These are phyloP conservation scores for Pseudonectria buxi DNA, from an alignment of 2,329 filamentous ascomycete genomes.

Conservation along the genomic window DNA sequence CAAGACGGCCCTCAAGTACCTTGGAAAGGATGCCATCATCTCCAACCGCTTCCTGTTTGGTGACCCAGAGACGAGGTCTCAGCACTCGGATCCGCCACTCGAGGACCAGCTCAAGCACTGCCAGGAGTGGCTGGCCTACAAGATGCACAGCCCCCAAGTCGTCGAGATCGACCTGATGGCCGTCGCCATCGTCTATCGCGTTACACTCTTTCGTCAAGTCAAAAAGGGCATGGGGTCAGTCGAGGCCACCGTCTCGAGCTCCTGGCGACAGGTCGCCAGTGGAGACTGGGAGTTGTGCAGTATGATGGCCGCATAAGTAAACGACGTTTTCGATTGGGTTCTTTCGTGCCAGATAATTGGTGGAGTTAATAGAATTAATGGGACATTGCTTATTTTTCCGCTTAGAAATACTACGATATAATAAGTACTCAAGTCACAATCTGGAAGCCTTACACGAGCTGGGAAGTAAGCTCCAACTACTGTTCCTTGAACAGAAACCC, in stretches of 20 bases:
- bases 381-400: too few species aligned
- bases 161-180: slow-evolving; percentile 23
- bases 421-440: too few species aligned
- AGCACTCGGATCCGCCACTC: slow-evolving; percentile 21
- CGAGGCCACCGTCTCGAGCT: slow-evolving; percentile 21
- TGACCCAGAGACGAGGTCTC: slow-evolving; percentile 15
- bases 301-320: slow-evolving; percentile 18
- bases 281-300: slow-evolving; percentile 23
- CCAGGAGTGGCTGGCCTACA: slow-evolving; percentile 23
- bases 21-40: slow-evolving; percentile 21
- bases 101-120: slow-evolving; percentile 21
- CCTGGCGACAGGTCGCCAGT: slow-evolving; percentile 21
- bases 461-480: too few species aligned
- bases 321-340: slow-evolving; percentile 5
- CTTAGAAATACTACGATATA: too few species aligned
- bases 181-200: slow-evolving; percentile 18
- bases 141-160: slow-evolving; percentile 22
- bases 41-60: slow-evolving; percentile 23
- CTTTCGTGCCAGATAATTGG: neutral
- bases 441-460: too few species aligned
- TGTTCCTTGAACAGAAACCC: too few species aligned
- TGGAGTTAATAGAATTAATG: too few species aligned
- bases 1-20: slow-evolving; percentile 21
- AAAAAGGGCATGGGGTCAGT: slow-evolving; percentile 18
- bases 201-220: slow-evolving; percentile 20